Evolutionary conservation across 1,284 basidiomycete genomes (phyloP).

Genomic region (Coniferiporia sulphurascens): DNA sequence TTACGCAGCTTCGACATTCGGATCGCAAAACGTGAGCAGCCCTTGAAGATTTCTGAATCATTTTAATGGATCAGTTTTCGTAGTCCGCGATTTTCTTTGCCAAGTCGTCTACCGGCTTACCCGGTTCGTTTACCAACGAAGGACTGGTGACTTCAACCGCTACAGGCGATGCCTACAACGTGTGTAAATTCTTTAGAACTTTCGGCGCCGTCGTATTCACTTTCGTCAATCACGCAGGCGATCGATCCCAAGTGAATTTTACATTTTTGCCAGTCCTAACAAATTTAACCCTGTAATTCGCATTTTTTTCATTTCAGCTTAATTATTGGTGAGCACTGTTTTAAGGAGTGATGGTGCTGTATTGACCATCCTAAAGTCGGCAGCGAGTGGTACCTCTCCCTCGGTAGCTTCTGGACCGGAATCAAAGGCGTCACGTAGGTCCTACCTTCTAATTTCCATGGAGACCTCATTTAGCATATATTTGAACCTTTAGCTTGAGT

Average conservation of each 20-base stretch:
- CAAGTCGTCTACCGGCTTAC: conserved; percentile 33
- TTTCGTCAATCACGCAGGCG: conserved; percentile 31
- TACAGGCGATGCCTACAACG: conserved; percentile 42
- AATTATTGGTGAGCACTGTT: background rate
- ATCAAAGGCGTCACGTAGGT: conserved; percentile 17
- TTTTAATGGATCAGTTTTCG: background rate
- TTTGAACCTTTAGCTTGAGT: conserved; percentile 17
- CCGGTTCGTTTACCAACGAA: conserved; percentile 36
- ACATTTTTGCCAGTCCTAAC: background rate
- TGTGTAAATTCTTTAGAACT: conserved; percentile 24
- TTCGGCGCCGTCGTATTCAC: background rate
- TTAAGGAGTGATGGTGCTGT: too few species aligned
- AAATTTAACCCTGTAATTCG: conserved; percentile 16
- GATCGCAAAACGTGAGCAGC: conserved; percentile 20
- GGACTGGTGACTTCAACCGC: conserved; percentile 46
- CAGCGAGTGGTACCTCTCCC: conserved; percentile 17
- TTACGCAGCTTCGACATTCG: conserved; percentile 29
- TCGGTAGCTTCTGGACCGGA: conserved; percentile 22
- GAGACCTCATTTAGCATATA: conserved; percentile 17
- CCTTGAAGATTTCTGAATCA: background rate
- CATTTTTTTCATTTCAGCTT: background rate
- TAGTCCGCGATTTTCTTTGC: conserved; percentile 26
- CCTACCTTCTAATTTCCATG: background rate
- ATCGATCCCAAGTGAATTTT: conserved; percentile 49
- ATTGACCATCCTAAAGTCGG: background rate